These are phyloP conservation scores for Rubroshorea leprosula DNA, from an alignment of 345 rosid species.

Conservation along the genomic window DNA sequence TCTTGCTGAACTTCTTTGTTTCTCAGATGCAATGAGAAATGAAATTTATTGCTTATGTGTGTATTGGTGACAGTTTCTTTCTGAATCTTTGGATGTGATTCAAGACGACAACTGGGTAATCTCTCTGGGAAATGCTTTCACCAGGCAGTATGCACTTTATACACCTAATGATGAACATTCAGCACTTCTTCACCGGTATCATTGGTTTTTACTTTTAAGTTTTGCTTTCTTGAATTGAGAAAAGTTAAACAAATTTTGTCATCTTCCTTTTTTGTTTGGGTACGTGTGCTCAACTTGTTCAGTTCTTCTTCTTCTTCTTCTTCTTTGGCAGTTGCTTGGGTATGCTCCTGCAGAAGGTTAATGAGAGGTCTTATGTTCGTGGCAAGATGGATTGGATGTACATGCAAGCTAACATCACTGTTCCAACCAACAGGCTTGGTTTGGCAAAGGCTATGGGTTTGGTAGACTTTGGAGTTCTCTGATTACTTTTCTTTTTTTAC, in stretches of 20 bases:
- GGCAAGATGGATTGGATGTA: conserved; percentile 90
- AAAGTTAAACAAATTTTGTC: background rate
- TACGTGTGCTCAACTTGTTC: background rate
- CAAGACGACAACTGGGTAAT: conserved; percentile 78
- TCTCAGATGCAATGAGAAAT: background rate
- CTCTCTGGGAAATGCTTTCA: conserved; percentile 84
- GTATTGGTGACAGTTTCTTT: conserved; percentile 65
- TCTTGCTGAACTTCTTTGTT: background rate
- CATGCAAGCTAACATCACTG: conserved; percentile 70
- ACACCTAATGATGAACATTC: conserved; percentile 77
- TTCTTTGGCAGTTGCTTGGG: conserved; percentile 65
- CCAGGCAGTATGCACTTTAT: conserved; percentile 74
- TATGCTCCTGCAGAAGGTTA: conserved; percentile 87
- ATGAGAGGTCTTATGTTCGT: conserved; percentile 70
- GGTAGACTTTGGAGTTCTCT: conserved; percentile 42
- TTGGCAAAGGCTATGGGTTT: conserved; percentile 97
- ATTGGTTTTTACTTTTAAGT: conserved; percentile 14
- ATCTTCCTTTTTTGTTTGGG: background rate
- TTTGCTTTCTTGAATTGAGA: conserved; percentile 7
- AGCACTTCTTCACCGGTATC: conserved; percentile 86
- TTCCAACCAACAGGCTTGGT: conserved; percentile 91
- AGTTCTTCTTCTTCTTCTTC: no score
- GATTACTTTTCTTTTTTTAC: conserved; percentile 10
- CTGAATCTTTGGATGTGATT: conserved; percentile 93
- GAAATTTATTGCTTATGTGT: background rate